Conservation (phyloP, 192 early-diverging fungal species). For the Glomus cerebriforme region DNA sequence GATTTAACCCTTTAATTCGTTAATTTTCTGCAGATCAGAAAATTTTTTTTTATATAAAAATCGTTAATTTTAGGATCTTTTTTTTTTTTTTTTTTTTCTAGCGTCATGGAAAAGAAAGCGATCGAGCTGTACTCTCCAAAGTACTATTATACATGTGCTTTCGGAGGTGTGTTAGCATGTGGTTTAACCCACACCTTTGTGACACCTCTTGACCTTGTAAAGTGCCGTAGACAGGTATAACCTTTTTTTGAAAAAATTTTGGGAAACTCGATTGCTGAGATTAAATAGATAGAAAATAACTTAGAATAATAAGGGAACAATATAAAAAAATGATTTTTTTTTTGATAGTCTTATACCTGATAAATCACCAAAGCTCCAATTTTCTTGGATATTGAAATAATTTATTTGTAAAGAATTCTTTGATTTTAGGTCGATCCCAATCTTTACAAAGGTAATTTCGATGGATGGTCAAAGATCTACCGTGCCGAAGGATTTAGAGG, state of each 20-base stretch:
- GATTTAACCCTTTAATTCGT: neutral
- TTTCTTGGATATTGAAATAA: neutral
- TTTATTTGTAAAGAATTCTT: conserved; percentile 15
- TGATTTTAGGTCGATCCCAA: conserved; percentile 37
- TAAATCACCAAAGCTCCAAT: neutral
- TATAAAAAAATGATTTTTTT: neutral
- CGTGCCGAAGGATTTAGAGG: conserved; percentile 66
- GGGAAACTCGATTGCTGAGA: neutral
- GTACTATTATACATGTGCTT: conserved; percentile 42
- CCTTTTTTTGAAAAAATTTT: neutral
- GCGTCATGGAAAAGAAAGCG: neutral
- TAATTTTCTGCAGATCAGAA: neutral
- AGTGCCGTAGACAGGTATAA: conserved; percentile 45
- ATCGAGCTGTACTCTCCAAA: conserved; percentile 37
- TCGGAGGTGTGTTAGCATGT: conserved; percentile 47
- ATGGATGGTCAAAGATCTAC: conserved; percentile 43
- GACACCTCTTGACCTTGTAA: conserved; percentile 50
- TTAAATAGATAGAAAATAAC: neutral
- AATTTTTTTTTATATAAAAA: neutral
- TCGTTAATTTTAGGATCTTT: neutral
- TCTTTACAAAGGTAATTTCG: conserved; percentile 42
- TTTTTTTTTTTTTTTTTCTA: neutral
- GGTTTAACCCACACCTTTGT: conserved; percentile 32
- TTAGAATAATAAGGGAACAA: neutral
- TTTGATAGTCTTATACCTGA: neutral